Evolutionary conservation across 805 yeast genomes (phyloP), one percentile per base, ranked within the genome.

Genomic region (Starmera quercuum): DNA sequence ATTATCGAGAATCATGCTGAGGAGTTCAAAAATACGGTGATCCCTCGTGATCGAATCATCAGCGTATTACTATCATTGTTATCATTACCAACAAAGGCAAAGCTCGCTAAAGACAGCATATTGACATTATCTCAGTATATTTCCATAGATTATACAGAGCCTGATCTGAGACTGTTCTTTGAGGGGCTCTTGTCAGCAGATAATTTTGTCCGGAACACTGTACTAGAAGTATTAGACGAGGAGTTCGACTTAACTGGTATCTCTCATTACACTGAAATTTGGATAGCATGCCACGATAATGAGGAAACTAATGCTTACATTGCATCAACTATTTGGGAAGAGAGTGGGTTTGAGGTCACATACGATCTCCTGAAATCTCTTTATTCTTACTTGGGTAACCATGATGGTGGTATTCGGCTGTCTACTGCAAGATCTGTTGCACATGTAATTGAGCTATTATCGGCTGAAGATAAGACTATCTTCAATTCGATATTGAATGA

Each of bases 321-420:
- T 13, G 96, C 97, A 1, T 58, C 59, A 14, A 79, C 90, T 2
- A 83, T 92, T 38, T 92, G 97, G 97, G 71, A 74, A 22, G 95
- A 87, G 44, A 84, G 77, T 52, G 62, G 63, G 2, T 77, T 80
- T 39, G 42, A 49, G n/a, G 50, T 82, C 27, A 61, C 67, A 4
- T 46, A 47, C 0, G 58, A 60, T 4, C 63, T 78, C 1, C 66
- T 83, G 0, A 39, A 47, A 3, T 53, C 64, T 19, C 65, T 86
- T 32, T 56, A 76, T 21, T 34, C 50, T 1, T 79, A 59, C 49
- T 60, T 83, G 31, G 75, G 67, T 17, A 67, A 68, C 34, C 50
- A 51, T 15, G 83, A 83, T 45, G 66, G 77, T 28, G 86, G 87
- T 34, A 58, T 86, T 32, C 72, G 97, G 39, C 54, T 75, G 7